phyloP scores from a whole-genome alignment of 805 yeast species.

The Spathaspora girioi region DNA sequence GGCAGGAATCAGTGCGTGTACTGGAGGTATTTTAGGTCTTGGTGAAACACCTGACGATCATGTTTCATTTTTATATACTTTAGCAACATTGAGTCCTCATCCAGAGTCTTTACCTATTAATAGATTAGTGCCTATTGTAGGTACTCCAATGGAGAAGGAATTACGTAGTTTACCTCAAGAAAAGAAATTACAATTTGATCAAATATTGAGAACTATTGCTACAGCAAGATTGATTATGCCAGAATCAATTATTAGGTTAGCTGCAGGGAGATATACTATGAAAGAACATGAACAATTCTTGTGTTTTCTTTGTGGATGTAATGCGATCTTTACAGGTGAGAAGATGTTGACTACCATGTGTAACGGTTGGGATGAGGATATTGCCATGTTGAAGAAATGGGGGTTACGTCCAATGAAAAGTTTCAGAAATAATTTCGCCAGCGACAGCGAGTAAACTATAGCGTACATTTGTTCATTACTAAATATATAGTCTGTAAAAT shows the following conservation, averaged over 20 bases:
- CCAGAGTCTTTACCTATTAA: constrained; percentile 84
- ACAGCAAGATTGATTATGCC: constrained; percentile 80
- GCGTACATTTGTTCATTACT: neutral
- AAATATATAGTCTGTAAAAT: neutral
- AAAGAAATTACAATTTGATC: constrained; percentile 53
- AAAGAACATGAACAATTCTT: constrained; percentile 70
- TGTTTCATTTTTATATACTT: constrained; percentile 60
- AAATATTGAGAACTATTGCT: constrained; percentile 64
- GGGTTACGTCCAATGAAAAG: constrained; percentile 59
- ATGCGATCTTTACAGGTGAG: constrained; percentile 79
- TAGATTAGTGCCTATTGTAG: constrained; percentile 71
- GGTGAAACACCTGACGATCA: constrained; percentile 76
- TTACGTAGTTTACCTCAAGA: constrained; percentile 31
- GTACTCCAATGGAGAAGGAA: constrained; percentile 70
- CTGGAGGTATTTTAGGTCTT: constrained; percentile 77
- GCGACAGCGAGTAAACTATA: too few species aligned
- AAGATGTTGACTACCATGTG: constrained; percentile 80
- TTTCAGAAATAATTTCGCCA: constrained; percentile 22
- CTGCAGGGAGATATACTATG: constrained; percentile 83
- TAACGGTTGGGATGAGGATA: constrained; percentile 82
- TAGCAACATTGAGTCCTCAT: constrained; percentile 65
- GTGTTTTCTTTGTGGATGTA: constrained; percentile 75
- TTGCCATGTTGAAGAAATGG: constrained; percentile 63
- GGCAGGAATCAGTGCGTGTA: constrained; percentile 66
- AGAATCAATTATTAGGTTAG: constrained; percentile 61